Percentiles rank a stretch among this genome's conserved stretches.
These are phyloP conservation scores for Penicillium sp. DNA, from an alignment of 2,329 filamentous ascomycete genomes.

Conservation along the genomic window DNA sequence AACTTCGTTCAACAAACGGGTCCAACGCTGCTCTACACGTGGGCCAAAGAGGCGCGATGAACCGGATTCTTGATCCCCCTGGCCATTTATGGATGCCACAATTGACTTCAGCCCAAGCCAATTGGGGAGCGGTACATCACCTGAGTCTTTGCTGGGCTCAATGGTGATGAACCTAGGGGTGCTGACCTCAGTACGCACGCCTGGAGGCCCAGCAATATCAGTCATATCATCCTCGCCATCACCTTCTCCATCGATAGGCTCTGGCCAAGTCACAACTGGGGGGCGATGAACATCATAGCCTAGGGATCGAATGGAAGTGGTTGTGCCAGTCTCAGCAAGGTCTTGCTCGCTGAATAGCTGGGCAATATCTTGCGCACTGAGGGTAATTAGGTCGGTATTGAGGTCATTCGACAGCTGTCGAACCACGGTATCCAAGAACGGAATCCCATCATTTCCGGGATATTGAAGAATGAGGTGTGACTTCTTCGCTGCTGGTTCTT, in stretches of 20 bases:
- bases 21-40: conserved; percentile 32
- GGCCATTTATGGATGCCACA: conserved; percentile 32
- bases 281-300: conserved; percentile 57
- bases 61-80: conserved; percentile 23
- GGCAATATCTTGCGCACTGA: conserved; percentile 49
- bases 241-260: conserved; percentile 48
- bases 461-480: conserved; percentile 62
- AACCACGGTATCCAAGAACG: conserved; percentile 61
- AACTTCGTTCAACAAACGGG: conserved; percentile 36
- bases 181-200: conserved; percentile 18
- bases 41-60: conserved; percentile 19
- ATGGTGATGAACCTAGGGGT: conserved; percentile 35
- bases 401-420: conserved; percentile 62
- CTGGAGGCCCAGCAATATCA: conserved; percentile 20
- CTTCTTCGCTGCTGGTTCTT: conserved; percentile 51
- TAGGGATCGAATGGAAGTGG: conserved; percentile 43
- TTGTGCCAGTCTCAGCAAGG: conserved; percentile 32
- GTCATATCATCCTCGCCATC: conserved; percentile 45
- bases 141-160: conserved; percentile 30
- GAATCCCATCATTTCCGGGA: conserved; percentile 55
- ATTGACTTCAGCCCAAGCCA: conserved; percentile 33
- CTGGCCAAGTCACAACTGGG: conserved; percentile 30
- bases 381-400: conserved; percentile 42
- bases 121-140: conserved; percentile 35
- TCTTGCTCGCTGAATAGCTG: conserved; percentile 46